Base-by-base conservation (phyloP, 495 filamentous ascomycete species). In the Chaetomium fimeti region DNA sequence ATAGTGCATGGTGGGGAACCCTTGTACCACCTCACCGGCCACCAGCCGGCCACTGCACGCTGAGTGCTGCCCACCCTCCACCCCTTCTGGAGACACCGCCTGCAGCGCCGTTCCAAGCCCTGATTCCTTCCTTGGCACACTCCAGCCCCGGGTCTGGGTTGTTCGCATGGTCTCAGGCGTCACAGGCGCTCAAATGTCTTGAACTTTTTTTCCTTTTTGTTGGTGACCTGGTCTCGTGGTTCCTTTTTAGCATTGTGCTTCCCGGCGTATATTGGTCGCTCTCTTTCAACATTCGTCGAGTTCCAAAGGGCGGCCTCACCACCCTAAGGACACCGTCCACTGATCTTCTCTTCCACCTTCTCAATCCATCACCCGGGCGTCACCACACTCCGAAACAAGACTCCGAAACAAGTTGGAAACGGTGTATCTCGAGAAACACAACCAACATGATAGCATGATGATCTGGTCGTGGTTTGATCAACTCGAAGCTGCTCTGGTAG, bases 211-310 rank as follows among this genome's bases (percentile, higher is more conserved):
- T 42, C 47, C 12, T 9, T 62, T 54, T 52, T 25, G 40, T 43
- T 2, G 54, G 15, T 58, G 54, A 24, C 28, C 28, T 52, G 29
- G 28, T 43, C 53, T 52, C 45, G 42, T 52, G 62, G 62, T 45
- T 36, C 28, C 18, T 29, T 43, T 27, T 32, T 28, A 15, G 16
- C 16, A n/a, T 62, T 47, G 24, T 38, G 16, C 42, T 45, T 43
- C 48, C n/a, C 7, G 9, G 27, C 24, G 20, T 53, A 11, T 54
- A 22, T 55, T 36, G 38, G 38, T 29, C 52, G 24, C 29, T 57
- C 40, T 32, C n/a, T 62, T 51, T 40, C 32, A 6, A 20, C 48
- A n/a, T 18, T 24, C 12, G 32, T 27, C 27, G 49, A 27, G 32
- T 28, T 27, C 20, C 24, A 28, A 28, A 25, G 49, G 49, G 24